Percentiles rank a stretch among this genome's conserved stretches.
Conservation (phyloP, 768 basidiomycete species). For the Lactarius hengduanensis region DNA sequence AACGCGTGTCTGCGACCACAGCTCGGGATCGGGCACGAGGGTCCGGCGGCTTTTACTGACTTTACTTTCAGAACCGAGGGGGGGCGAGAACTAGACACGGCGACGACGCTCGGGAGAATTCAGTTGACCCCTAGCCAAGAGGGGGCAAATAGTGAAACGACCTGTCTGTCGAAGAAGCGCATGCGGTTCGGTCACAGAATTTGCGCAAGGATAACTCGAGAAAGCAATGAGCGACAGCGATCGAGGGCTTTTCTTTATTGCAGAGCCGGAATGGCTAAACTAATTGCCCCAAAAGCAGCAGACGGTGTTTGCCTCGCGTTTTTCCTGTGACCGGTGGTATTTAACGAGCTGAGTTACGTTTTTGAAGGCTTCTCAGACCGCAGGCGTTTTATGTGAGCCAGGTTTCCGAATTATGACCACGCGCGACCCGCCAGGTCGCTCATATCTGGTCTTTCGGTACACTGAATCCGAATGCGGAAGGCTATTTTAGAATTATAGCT, state of each 20-base stretch:
- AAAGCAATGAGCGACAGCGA: neutral
- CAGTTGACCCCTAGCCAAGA: neutral
- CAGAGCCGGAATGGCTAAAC: neutral
- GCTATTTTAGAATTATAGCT: neutral
- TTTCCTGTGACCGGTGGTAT: slow-evolving; percentile 2
- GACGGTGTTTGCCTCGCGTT: neutral
- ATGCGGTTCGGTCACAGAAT: neutral
- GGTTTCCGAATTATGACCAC: neutral
- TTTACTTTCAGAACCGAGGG: neutral
- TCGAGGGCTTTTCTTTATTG: neutral
- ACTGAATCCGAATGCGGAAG: neutral
- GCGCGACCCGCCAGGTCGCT: slow-evolving; percentile 1
- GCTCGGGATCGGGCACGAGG: neutral
- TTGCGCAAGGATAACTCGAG: neutral
- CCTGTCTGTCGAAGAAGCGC: neutral
- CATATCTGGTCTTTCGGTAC: slow-evolving; percentile 1
- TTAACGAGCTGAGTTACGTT: slow-evolving; percentile 3
- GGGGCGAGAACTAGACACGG: neutral
- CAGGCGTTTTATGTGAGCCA: neutral
- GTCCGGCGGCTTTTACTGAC: neutral
- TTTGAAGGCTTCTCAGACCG: neutral
- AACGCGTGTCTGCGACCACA: neutral
- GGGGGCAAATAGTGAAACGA: neutral
- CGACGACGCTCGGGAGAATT: neutral
- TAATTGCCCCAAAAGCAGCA: neutral